Evolutionary conservation across 2,329 filamentous ascomycete species (phyloP).

Genomic region (Pestalotiopsis sp.): DNA sequence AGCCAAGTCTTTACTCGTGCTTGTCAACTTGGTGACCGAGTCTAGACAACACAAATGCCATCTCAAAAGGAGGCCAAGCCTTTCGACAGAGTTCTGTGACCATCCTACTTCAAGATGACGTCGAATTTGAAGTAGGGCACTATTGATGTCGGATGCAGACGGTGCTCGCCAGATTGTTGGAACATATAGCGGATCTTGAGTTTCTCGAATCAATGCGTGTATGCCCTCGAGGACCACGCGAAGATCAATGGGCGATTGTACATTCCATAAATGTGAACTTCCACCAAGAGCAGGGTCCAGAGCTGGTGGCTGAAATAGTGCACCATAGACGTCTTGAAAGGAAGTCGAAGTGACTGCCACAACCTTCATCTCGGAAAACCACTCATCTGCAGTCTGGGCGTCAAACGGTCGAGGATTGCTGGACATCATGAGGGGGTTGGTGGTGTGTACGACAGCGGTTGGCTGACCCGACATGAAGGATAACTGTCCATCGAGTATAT

Average conservation of each 20-base stretch:
- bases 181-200: neutral
- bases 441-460: neutral
- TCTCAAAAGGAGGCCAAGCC: neutral
- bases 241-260: constrained; percentile 3
- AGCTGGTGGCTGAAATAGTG: neutral
- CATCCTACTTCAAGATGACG: neutral
- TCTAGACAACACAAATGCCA: constrained; percentile 9
- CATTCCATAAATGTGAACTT: neutral
- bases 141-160: neutral
- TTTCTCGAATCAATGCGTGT: constrained; percentile 3
- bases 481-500: constrained; percentile 6
- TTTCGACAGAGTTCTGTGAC: constrained; percentile 1
- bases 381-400: constrained; percentile 7
- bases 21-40: neutral
- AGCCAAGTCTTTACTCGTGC: neutral
- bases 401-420: constrained; percentile 3
- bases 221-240: constrained; percentile 12
- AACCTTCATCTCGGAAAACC: constrained; percentile 7
- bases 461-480: constrained; percentile 6
- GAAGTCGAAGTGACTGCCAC: neutral
- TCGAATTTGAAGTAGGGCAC: neutral
- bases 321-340: constrained; percentile 1
- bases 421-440: constrained; percentile 10
- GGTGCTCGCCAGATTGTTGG: neutral
- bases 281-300: neutral